Evolutionary conservation across 371 early-diverging fungal species (phyloP).

Genomic region (Batkoa obscura): DNA sequence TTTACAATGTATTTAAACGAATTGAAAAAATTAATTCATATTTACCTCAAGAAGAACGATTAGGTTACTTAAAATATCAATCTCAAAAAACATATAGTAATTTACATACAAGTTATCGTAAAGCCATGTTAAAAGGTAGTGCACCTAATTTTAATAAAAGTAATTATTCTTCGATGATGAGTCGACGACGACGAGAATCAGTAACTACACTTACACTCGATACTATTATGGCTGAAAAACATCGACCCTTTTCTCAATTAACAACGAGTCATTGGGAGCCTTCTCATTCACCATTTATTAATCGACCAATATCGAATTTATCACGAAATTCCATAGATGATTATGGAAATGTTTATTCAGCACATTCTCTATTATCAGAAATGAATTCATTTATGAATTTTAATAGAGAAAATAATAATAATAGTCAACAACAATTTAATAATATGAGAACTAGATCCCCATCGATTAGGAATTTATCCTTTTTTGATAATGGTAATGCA

Average conservation of each 20-base stretch:
- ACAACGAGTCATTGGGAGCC: too few relatives aligned
- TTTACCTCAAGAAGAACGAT: not conserved
- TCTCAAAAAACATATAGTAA: not conserved
- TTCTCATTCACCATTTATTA: too few relatives aligned
- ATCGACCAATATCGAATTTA: too few relatives aligned
- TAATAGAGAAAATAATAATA: too few relatives aligned
- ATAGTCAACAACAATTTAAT: too few relatives aligned
- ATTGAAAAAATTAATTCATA: conserved; percentile 4
- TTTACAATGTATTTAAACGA: not conserved
- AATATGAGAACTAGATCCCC: too few relatives aligned
- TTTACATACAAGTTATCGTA: not conserved
- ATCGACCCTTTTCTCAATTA: not conserved
- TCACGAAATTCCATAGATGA: too few relatives aligned
- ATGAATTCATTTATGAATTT: too few relatives aligned
- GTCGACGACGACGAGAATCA: not conserved
- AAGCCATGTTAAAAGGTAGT: not conserved
- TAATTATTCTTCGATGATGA: not conserved
- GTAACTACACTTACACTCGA: not conserved
- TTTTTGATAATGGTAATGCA: too few relatives aligned
- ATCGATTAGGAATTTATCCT: too few relatives aligned
- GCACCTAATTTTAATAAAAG: not conserved
- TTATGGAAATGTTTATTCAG: too few relatives aligned
- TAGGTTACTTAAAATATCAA: conserved; percentile 4
- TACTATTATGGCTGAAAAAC: not conserved
- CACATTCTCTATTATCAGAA: too few relatives aligned